phyloP scores from a whole-genome alignment of 805 yeast species.

The Candida railenensis region DNA sequence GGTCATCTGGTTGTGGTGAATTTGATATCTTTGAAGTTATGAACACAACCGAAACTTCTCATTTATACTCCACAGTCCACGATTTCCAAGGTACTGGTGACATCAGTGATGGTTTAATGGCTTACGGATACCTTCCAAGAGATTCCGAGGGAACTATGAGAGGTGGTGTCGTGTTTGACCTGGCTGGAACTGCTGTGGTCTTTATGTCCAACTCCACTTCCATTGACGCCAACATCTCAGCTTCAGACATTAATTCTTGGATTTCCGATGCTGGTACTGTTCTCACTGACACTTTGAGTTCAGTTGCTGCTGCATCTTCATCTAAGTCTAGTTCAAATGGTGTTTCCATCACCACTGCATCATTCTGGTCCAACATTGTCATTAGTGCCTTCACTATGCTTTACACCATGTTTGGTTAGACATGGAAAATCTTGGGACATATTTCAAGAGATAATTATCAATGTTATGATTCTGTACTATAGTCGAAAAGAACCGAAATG shows the following conservation, averaged over 20 bases:
- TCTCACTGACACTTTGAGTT: slow-evolving; percentile 20
- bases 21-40: slow-evolving; percentile 74
- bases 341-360: slow-evolving; percentile 12
- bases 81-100: slow-evolving; percentile 72
- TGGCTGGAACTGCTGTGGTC: slow-evolving; percentile 58
- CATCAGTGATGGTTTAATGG: slow-evolving; percentile 59
- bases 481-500: background rate
- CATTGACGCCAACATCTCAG: slow-evolving; percentile 46
- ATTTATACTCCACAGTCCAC: slow-evolving; percentile 68
- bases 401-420: background rate
- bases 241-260: slow-evolving; percentile 46
- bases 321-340: slow-evolving; percentile 22
- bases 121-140: slow-evolving; percentile 57
- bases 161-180: slow-evolving; percentile 73
- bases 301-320: slow-evolving; percentile 22
- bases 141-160: slow-evolving; percentile 49
- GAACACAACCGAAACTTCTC: slow-evolving; percentile 55
- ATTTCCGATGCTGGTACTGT: slow-evolving; percentile 36
- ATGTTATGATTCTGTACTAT: background rate
- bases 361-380: slow-evolving; percentile 7
- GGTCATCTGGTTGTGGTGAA: slow-evolving; percentile 80
- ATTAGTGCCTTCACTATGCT: slow-evolving; percentile 3
- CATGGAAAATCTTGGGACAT: no score
- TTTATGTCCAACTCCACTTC: slow-evolving; percentile 56
- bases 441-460: no score